These are phyloP conservation scores for Pichia sp. DNA, from an alignment of 1,139 yeast species.

Conservation along the genomic window DNA sequence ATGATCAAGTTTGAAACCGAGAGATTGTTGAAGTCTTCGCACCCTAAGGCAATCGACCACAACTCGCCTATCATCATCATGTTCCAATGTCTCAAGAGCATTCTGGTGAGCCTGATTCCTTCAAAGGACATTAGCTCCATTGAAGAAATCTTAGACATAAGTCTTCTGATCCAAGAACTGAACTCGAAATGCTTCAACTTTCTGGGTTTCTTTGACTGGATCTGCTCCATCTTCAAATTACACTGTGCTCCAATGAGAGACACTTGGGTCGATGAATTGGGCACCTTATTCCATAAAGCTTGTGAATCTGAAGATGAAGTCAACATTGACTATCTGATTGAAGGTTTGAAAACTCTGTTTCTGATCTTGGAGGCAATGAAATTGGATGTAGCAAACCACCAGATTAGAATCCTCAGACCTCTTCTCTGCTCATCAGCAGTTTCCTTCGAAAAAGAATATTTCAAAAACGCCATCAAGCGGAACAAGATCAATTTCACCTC, in stretches of 20 bases:
- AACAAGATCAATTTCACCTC: slow-evolving; percentile 64
- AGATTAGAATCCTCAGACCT: slow-evolving; percentile 79
- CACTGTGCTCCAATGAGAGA: slow-evolving; percentile 98
- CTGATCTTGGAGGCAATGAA: slow-evolving; percentile 94
- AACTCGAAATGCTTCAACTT: slow-evolving; percentile 66
- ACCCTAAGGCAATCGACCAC: slow-evolving; percentile 26
- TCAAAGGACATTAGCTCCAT: slow-evolving; percentile 69
- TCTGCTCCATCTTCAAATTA: slow-evolving; percentile 64
- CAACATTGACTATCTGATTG: slow-evolving; percentile 42
- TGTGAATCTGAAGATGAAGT: slow-evolving; percentile 37
- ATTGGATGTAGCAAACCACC: slow-evolving; percentile 92
- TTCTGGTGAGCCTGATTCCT: slow-evolving; percentile 70
- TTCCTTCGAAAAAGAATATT: slow-evolving; percentile 88
- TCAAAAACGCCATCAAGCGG: slow-evolving; percentile 62
- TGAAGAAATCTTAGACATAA: slow-evolving; percentile 72
- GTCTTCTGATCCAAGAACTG: slow-evolving; percentile 71
- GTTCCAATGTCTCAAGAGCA: slow-evolving; percentile 73
- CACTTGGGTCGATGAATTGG: slow-evolving; percentile 84
- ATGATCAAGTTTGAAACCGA: slow-evolving; percentile 58
- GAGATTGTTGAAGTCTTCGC: slow-evolving; percentile 7
- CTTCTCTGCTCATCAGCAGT: slow-evolving; percentile 83
- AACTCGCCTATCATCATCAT: slow-evolving; percentile 47
- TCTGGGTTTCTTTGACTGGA: slow-evolving; percentile 64
- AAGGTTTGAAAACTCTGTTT: slow-evolving; percentile 74
- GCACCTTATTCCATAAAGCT: slow-evolving; percentile 60